Base-by-base conservation (phyloP, 2,329 filamentous ascomycete genomes). In the Pyrenochaeta sp. region DNA sequence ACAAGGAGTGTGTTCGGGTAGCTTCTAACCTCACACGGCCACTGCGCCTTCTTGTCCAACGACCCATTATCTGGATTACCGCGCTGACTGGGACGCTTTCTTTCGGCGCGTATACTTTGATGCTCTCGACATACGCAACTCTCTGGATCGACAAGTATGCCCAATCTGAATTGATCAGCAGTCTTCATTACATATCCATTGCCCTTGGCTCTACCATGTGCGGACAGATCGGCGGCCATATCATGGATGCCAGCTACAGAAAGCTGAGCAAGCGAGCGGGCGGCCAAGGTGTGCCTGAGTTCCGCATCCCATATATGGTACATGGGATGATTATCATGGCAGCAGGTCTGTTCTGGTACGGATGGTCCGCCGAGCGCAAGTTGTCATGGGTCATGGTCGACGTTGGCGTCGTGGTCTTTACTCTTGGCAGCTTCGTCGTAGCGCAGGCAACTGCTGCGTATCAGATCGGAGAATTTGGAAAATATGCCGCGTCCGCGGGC, bases 401-500 rank as follows among this genome's bases (percentile, higher is more conserved):
- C 62, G 57, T 86, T 2, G 85, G 83, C 15, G 82, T 81, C 0
- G 69, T 71, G 2, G 59, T 85, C 0, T 78, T 85, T 9, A 83
- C 81, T 1, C 54, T 70, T 4, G 78, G 72, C 69, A 54, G 59
- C 46, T 77, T 67, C 51, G 36, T 59, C 8, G 47, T 50, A 8
- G 50, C 44, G 5, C 51, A 86, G 77, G 77, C 80, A 0, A 69
- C 83, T 0, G 80, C 83, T 48, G 84, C 85, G 10, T 91, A 91
- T 62, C 79, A 90, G 3, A 82, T 89, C 45, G 87, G 90, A 48
- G 81, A 82, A 3, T 88, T 83, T 65, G 77, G 79, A 0, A 73
- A 81, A 52, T 85, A 88, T 62, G 85, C 87, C 1, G 88, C 88
- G 0, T 86, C 83, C 8, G 61, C 68, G 7, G 1, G 86, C 86